A percentile compares a stretch with the other conserved stretches of the same genome.
Conservation (phyloP, 805 yeast species). For the Deakozyma indianensis region DNA sequence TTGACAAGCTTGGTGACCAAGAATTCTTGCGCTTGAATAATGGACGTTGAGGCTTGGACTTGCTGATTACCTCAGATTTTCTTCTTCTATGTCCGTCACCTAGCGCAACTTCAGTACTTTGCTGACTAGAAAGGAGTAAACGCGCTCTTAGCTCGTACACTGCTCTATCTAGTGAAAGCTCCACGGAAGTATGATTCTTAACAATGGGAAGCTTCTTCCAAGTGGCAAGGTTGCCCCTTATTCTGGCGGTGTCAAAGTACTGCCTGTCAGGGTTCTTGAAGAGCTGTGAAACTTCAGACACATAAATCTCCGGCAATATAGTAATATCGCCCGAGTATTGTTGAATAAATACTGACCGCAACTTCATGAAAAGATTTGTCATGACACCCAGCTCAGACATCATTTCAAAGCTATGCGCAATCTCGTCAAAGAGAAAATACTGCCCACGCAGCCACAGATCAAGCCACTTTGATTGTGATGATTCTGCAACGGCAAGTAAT, state of each 20-base stretch:
- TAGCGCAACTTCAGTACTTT: background rate
- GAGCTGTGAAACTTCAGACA: conserved; percentile 43
- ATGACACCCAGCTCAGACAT: conserved; percentile 64
- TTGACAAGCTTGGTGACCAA: background rate
- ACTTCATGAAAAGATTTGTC: conserved; percentile 54
- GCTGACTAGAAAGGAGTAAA: conserved; percentile 5
- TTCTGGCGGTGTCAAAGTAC: conserved; percentile 51
- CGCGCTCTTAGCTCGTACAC: conserved; percentile 45
- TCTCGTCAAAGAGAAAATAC: conserved; percentile 50
- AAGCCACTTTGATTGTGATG: conserved; percentile 34
- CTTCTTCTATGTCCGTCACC: background rate
- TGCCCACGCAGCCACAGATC: conserved; percentile 23
- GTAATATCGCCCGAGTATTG: conserved; percentile 90
- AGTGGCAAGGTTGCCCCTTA: conserved; percentile 79
- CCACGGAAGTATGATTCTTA: conserved; percentile 80
- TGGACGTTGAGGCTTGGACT: background rate
- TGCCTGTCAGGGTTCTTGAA: conserved; percentile 73
- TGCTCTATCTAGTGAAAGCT: conserved; percentile 71
- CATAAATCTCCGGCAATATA: conserved; percentile 61
- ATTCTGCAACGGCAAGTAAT: conserved; percentile 30
- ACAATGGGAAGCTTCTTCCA: conserved; percentile 88
- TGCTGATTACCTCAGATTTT: background rate
- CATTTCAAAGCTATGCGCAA: conserved; percentile 63
- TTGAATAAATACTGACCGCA: conserved; percentile 67
- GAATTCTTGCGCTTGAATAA: background rate